A percentile compares a stretch with the other conserved stretches of the same genome.
Conservation (phyloP, 2,329 filamentous ascomycete genomes). For the Plenodomus lindquistii region DNA sequence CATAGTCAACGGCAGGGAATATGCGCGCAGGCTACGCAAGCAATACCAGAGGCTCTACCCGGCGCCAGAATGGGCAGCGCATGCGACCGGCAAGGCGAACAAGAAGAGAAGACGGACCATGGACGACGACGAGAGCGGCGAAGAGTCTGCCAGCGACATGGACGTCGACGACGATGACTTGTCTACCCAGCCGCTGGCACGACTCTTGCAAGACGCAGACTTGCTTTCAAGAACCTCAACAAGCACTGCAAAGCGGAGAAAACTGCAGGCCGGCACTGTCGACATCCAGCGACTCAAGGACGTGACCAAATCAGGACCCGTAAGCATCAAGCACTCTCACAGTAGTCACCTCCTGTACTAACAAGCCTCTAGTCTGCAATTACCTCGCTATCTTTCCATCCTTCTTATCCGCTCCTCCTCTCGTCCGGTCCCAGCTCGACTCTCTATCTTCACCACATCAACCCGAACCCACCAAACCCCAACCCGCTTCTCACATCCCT, state of each 20-base stretch:
- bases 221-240: conserved; percentile 61
- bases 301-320: conserved; percentile 75
- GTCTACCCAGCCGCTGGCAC: conserved; percentile 76
- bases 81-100: conserved; percentile 47
- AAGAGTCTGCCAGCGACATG: conserved; percentile 60
- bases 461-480: conserved; percentile 72
- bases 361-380: conserved; percentile 63
- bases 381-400: conserved; percentile 86
- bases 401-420: conserved; percentile 82
- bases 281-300: conserved; percentile 90
- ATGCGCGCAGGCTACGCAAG: conserved; percentile 75
- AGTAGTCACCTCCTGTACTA: conserved; percentile 14
- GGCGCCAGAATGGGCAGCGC: conserved; percentile 63
- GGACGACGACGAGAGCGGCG: conserved; percentile 46
- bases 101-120: conserved; percentile 54
- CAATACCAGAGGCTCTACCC: conserved; percentile 72
- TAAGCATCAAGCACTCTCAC: conserved; percentile 39
- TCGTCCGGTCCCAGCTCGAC: conserved; percentile 86
- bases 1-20: conserved; percentile 82
- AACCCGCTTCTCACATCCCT: conserved; percentile 91
- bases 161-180: conserved; percentile 53
- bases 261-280: conserved; percentile 82
- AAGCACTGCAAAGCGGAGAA: conserved; percentile 62
- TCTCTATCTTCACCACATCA: conserved; percentile 86
- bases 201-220: conserved; percentile 75